Percentiles rank a stretch among this genome's conserved stretches.
Evolutionary conservation across 2,329 filamentous ascomycete genomes (phyloP).

Genomic region (Colletotrichum neosansevieriae): DNA sequence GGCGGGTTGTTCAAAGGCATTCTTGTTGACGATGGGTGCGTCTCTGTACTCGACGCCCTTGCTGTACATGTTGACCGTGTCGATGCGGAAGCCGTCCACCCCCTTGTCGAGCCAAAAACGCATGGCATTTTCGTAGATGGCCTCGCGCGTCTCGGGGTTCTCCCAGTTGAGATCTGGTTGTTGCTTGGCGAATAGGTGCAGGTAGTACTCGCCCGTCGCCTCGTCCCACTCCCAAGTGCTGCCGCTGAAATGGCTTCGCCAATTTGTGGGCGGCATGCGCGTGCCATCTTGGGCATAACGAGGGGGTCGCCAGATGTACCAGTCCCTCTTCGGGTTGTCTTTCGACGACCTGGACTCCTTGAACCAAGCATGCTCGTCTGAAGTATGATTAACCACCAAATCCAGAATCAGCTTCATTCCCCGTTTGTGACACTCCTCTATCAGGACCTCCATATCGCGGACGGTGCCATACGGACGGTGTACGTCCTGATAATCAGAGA

Average conservation of each 20-base stretch:
- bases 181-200: slow-evolving; percentile 79
- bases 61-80: slow-evolving; percentile 80
- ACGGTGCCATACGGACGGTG: slow-evolving; percentile 76
- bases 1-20: slow-evolving; percentile 63
- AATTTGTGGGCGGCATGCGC: slow-evolving; percentile 81
- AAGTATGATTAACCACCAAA: slow-evolving; percentile 83
- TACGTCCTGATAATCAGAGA: slow-evolving; percentile 75
- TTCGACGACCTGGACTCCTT: slow-evolving; percentile 72
- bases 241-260: slow-evolving; percentile 72
- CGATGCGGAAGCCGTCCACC: slow-evolving; percentile 80
- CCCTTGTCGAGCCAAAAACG: slow-evolving; percentile 83
- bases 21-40: slow-evolving; percentile 64
- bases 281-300: slow-evolving; percentile 67
- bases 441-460: slow-evolving; percentile 72
- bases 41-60: slow-evolving; percentile 71
- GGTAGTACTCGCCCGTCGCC: slow-evolving; percentile 79
- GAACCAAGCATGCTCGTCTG: slow-evolving; percentile 79
- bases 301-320: slow-evolving; percentile 73
- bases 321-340: slow-evolving; percentile 74
- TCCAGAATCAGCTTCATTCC: slow-evolving; percentile 81
- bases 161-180: slow-evolving; percentile 93
- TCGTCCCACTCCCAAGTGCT: slow-evolving; percentile 80
- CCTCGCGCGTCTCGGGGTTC: slow-evolving; percentile 73
- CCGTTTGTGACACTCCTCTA: slow-evolving; percentile 69
- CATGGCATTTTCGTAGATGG: slow-evolving; percentile 79